These are phyloP conservation scores for Calocybe cyanea DNA, from an alignment of 768 basidiomycete species.

Conservation along the genomic window DNA sequence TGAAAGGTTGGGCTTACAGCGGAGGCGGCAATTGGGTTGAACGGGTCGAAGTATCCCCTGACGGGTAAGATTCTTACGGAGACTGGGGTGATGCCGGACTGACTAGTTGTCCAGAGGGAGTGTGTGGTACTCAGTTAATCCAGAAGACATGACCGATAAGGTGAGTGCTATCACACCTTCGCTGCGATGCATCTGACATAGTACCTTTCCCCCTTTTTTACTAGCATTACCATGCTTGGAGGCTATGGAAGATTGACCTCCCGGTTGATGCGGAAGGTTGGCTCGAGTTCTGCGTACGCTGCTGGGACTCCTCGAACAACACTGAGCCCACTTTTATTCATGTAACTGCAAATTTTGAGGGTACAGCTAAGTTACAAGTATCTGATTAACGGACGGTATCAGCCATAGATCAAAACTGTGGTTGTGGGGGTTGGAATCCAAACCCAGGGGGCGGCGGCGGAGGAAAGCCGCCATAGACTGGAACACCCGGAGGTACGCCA, in stretches of 20 bases:
- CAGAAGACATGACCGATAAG: slow-evolving; percentile 47
- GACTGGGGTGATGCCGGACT: neutral
- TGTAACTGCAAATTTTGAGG: no score
- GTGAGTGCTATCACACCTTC: slow-evolving; percentile 14
- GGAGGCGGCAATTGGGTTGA: slow-evolving; percentile 53
- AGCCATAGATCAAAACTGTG: slow-evolving; percentile 40
- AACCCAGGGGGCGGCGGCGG: slow-evolving; percentile 71
- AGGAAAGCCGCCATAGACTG: slow-evolving; percentile 50
- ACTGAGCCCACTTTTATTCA: slow-evolving; percentile 53
- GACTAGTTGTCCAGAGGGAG: slow-evolving; percentile 30
- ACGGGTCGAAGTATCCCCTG: slow-evolving; percentile 50
- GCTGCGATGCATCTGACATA: neutral
- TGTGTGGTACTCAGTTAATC: slow-evolving; percentile 46
- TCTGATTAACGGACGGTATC: neutral
- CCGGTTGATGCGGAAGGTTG: slow-evolving; percentile 54
- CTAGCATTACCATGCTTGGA: slow-evolving; percentile 52
- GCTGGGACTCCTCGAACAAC: slow-evolving; percentile 57
- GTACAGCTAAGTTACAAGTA: neutral
- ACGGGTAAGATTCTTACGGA: slow-evolving; percentile 29
- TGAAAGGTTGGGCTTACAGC: slow-evolving; percentile 42
- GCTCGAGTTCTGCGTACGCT: slow-evolving; percentile 52
- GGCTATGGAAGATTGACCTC: slow-evolving; percentile 48
- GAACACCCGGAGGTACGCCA: slow-evolving; percentile 28
- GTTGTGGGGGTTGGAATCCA: slow-evolving; percentile 40
- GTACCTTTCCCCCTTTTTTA: neutral